Percentiles rank a stretch among this genome's conserved stretches.
Conservation (phyloP, 208 protist species). For the Vickermania spadyakhi region DNA sequence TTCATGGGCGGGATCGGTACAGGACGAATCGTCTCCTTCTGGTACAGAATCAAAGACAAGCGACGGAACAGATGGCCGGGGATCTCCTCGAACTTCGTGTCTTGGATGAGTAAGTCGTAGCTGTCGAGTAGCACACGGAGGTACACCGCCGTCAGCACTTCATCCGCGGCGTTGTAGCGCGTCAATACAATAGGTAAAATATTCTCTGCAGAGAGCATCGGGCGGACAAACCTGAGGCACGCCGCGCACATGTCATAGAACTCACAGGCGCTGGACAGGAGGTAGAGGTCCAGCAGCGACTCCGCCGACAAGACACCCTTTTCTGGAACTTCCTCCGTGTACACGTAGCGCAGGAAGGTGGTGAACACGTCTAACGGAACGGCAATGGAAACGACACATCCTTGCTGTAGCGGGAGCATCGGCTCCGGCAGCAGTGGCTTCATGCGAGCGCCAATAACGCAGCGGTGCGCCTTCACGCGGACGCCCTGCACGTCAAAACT, state of each 20-base stretch:
- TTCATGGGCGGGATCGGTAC: slow-evolving; percentile 51
- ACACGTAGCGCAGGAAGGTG: slow-evolving; percentile 76
- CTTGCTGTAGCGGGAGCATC: slow-evolving; percentile 69
- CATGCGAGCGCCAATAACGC: slow-evolving; percentile 79
- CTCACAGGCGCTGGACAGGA: slow-evolving; percentile 63
- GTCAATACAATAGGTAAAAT: slow-evolving; percentile 80
- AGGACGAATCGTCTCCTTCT: slow-evolving; percentile 54
- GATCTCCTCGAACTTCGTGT: slow-evolving; percentile 84
- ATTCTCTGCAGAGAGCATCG: slow-evolving; percentile 73
- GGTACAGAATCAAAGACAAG: slow-evolving; percentile 72
- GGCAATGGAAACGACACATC: slow-evolving; percentile 69
- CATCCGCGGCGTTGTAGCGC: slow-evolving; percentile 76
- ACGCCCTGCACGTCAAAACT: slow-evolving; percentile 81
- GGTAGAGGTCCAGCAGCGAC: slow-evolving; percentile 77
- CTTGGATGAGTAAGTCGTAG: slow-evolving; percentile 82
- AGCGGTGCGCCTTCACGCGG: slow-evolving; percentile 77
- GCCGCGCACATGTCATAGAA: slow-evolving; percentile 70
- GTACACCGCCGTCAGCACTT: slow-evolving; percentile 77
- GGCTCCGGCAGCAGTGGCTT: slow-evolving; percentile 56
- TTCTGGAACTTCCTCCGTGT: slow-evolving; percentile 83
- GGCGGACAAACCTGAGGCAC: slow-evolving; percentile 62
- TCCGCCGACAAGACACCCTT: slow-evolving; percentile 55
- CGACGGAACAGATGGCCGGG: slow-evolving; percentile 83
- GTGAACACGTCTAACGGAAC: slow-evolving; percentile 76
- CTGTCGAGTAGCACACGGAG: slow-evolving; percentile 69